A percentile compares a stretch with the other conserved stretches of the same genome.
phyloP scores from a whole-genome alignment of 345 rosid species.

The Ailanthus altissimus region DNA sequence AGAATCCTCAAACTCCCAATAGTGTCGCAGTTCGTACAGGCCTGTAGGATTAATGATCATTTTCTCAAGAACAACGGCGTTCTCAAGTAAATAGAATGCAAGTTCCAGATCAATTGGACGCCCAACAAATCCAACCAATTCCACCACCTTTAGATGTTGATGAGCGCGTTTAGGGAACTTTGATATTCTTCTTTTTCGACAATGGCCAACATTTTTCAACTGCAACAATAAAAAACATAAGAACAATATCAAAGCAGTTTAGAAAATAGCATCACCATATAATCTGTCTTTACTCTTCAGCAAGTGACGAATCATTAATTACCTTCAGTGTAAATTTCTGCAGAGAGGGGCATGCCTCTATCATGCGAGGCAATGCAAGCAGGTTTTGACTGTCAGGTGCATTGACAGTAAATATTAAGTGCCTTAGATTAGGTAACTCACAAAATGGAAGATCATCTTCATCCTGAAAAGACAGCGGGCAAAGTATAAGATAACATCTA shows the following conservation, averaged over 20 bases:
- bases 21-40: not conserved
- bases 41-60: not conserved
- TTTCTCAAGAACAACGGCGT: not conserved
- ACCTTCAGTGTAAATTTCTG: not conserved
- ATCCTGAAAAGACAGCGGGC: too few species aligned
- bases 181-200: not conserved
- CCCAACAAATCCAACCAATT: not conserved
- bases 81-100: not conserved
- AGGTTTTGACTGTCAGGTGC: not conserved
- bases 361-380: not conserved
- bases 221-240: not conserved
- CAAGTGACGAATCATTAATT: too few species aligned
- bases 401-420: not conserved
- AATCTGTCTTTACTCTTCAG: too few species aligned
- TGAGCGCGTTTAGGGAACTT: not conserved
- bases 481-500: too few species aligned
- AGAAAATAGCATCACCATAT: too few species aligned
- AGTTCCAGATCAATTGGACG: slow-evolving; percentile 5
- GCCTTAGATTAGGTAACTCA: not conserved
- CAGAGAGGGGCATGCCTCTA: not conserved
- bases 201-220: not conserved
- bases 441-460: not conserved
- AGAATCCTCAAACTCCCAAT: not conserved
- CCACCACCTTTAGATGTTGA: slow-evolving; percentile 1
- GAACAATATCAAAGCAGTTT: too few species aligned